Base-by-base conservation (phyloP, 306 rosid genomes). In the Herpetospermum pedunculosum region DNA sequence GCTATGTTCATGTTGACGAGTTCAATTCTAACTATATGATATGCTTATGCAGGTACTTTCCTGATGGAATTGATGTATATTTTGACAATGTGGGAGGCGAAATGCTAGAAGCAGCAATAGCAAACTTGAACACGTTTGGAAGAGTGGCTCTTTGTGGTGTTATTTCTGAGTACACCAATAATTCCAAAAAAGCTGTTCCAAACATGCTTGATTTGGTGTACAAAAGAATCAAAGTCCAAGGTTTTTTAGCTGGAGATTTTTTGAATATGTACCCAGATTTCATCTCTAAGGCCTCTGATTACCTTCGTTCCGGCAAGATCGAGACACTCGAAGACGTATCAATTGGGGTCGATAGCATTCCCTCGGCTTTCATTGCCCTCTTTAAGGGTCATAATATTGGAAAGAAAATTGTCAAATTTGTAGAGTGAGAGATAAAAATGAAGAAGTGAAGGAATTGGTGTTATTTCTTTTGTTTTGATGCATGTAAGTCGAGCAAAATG, bases 51-150 rank as follows among this genome's bases (percentile, higher is more conserved):
- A n/a, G 92, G 85, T 80, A 77, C 78, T 92, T 89, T 68, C 94
- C 94, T 0, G 83, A 83, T 35, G 97, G 97, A 50, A 89, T 92
- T 64, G 96, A 92, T 44, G 76, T 92, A 65, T 92, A 86, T 73
- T 89, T 92, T 37, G 97, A 92, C 85, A 92, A 92, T 40, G 98
- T 92, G 46, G 96, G 96, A 6, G 89, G 59, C 1, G 86, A 84
- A 62, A 89, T 88, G 87, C 80, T 84, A n/a, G 90, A 89, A 44
- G 98, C 94, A 50, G 87, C 96, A 0, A 70, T 89, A 70, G 74
- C 55, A 0, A 92, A 89, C 75, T 79, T 92, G 96, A 92, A 85
- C 37, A 1, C 48, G 3, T 83, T 76, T 48, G 98, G 98, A 15
- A 88, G 92, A 80, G 88, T 92, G 65, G 84, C 84, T 11, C 68